Evolutionary conservation across 1,139 yeast genomes (phyloP), one percentile per base, ranked within the genome.

Genomic region (Keqinozyma sinolaborantium): DNA sequence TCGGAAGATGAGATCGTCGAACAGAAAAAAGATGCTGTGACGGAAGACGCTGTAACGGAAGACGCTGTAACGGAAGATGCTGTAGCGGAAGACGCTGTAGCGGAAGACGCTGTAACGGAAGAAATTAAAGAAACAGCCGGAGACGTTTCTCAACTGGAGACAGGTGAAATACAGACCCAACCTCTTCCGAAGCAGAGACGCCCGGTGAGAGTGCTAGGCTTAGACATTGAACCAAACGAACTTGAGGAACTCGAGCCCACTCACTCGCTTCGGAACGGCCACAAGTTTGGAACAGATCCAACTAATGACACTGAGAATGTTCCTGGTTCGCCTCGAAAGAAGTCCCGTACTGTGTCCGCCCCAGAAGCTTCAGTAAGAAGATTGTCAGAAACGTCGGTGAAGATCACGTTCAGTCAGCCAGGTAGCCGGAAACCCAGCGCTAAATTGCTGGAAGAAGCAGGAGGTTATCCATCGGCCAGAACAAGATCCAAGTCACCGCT

Each of bases 401-500:
- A 7, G 8, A n/a, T 23, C 11, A 6, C 25, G 8, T n/a, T n/a
- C n/a, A 7, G 12, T 6, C 7, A n/a, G 7, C 25, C 25, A 6
- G 11, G 25, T 23, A 23, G 13, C 7, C 12, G 27, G 16, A 18
- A 23, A 13, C 15, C 34, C 14, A 27, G 8, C 20, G 31, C 11
- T 7, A 19, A 26, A 33, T 14, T 18, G 12, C 4, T 24, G 4
- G 10, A 4, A 21, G 27, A 32, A 31, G 10, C 30, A 13, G 12
- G 13, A 7, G 69, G 58, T 30, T 48, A 48, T 12, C 72, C 72
- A 2, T 68, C 73, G 1, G 45, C 50, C 13, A 39, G 73, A 30
- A 68, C 73, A 1, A 44, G 73, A 31, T 65, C 72, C 2, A 64
- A 62, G 39, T 66, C 73, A 1, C 73, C 73, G 0, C 41, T 66